A percentile compares a stretch with the other conserved stretches of the same genome.
These are phyloP conservation scores for Heracleum sosnowskyi DNA, from an alignment of 129 eudicot genomes.

Conservation along the genomic window DNA sequence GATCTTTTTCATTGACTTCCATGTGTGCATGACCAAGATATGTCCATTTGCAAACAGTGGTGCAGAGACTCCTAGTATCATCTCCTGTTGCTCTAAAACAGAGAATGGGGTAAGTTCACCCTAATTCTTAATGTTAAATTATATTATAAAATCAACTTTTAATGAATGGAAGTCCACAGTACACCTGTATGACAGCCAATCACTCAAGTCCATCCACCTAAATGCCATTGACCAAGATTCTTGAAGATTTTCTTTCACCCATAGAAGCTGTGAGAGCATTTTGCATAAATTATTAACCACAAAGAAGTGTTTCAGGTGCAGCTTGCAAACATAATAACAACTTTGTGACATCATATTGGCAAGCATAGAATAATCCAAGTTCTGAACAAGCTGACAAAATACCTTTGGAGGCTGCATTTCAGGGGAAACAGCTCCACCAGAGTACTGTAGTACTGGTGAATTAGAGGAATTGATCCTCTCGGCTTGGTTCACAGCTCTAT, in stretches of 20 bases:
- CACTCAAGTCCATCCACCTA: constrained; percentile 99
- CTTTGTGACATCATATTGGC: background rate
- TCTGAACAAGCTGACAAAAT: constrained; percentile 4
- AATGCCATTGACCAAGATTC: constrained; percentile 97
- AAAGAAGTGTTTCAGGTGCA: background rate
- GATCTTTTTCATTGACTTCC: constrained; percentile 53
- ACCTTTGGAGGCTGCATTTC: constrained; percentile 99
- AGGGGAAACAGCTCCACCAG: constrained; percentile 97
- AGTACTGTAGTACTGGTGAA: constrained; percentile 89
- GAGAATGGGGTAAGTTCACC: constrained; percentile 6
- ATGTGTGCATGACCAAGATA: constrained; percentile 97
- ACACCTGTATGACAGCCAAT: constrained; percentile 94
- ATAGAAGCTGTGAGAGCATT: constrained; percentile 52
- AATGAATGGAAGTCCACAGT: background rate
- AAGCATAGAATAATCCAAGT: background rate
- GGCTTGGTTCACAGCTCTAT: constrained; percentile 97
- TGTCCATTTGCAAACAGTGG: constrained; percentile 99
- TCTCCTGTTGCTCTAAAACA: constrained; percentile 89
- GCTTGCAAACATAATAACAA: background rate
- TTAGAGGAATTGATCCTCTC: constrained; percentile 84
- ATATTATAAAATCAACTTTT: background rate
- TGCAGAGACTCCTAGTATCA: constrained; percentile 95
- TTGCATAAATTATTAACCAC: constrained; percentile 3
- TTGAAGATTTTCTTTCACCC: constrained; percentile 96
- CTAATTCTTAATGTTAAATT: background rate